These are phyloP conservation scores for Xanthoceras sorbifolium DNA, from an alignment of 345 rosid species.

Conservation along the genomic window DNA sequence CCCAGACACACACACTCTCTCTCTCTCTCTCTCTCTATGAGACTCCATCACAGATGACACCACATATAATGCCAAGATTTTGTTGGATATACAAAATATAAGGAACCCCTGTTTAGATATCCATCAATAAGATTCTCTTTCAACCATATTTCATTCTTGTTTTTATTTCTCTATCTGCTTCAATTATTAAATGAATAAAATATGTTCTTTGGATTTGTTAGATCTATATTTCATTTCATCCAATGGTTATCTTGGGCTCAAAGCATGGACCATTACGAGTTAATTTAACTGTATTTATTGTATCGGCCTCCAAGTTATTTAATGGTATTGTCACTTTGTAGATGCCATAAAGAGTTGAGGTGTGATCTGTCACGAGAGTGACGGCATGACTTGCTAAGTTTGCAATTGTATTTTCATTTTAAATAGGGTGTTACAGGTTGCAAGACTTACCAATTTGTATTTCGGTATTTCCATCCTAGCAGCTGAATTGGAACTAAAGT, in stretches of 20 bases:
- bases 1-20: not conserved
- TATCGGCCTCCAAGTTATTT: not conserved
- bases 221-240: not conserved
- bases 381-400: not conserved
- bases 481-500: too few relatives aligned
- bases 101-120: slow-evolving; percentile 20
- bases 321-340: not conserved
- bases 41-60: slow-evolving; percentile 19
- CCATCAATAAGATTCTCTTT: slow-evolving; percentile 26
- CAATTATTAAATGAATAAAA: not conserved
- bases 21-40: not conserved
- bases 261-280: not conserved
- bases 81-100: slow-evolving; percentile 31
- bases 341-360: not conserved
- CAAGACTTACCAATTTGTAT: not conserved
- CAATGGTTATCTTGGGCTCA: not conserved
- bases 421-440: not conserved
- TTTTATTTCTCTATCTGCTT: not conserved
- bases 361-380: not conserved
- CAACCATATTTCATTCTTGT: not conserved
- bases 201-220: not conserved
- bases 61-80: slow-evolving; percentile 27
- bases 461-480: not conserved
- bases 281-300: too few relatives aligned
- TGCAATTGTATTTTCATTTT: not conserved